These are phyloP conservation scores for Lophium mytilinum DNA, from an alignment of 495 filamentous ascomycete species.

Conservation along the genomic window DNA sequence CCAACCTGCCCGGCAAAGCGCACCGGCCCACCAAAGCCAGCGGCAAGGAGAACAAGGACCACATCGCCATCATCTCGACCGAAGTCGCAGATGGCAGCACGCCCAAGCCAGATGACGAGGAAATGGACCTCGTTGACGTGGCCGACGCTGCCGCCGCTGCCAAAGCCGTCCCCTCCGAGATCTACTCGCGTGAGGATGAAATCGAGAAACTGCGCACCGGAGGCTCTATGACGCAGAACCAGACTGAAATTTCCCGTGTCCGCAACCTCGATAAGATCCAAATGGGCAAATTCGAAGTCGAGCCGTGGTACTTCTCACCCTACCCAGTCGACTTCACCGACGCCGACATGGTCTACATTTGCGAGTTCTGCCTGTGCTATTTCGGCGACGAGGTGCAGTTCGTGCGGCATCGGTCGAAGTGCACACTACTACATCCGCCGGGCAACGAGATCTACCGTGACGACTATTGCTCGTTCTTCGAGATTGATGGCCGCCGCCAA, in stretches of 20 bases:
- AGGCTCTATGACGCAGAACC: slow-evolving; percentile 97
- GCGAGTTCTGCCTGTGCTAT: slow-evolving; percentile 94
- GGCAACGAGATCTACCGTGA: slow-evolving; percentile 98
- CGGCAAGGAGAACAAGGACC: slow-evolving; percentile 54
- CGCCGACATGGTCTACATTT: slow-evolving; percentile 85
- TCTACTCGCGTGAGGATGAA: slow-evolving; percentile 81
- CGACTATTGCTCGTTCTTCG: slow-evolving; percentile 88
- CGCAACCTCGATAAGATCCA: slow-evolving; percentile 87
- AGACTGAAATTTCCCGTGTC: slow-evolving; percentile 91
- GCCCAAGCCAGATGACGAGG: slow-evolving; percentile 52
- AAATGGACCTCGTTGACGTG: slow-evolving; percentile 55
- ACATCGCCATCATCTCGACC: slow-evolving; percentile 45
- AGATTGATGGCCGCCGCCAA: slow-evolving; percentile 93
- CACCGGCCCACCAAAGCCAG: slow-evolving; percentile 49
- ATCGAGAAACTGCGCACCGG: slow-evolving; percentile 89
- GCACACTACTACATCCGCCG: slow-evolving; percentile 83
- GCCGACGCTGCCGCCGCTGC: slow-evolving; percentile 50
- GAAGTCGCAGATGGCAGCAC: slow-evolving; percentile 40
- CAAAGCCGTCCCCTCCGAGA: slow-evolving; percentile 41
- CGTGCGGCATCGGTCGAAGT: slow-evolving; percentile 77
- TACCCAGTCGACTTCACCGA: slow-evolving; percentile 85
- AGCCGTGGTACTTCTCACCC: slow-evolving; percentile 98
- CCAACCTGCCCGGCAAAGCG: slow-evolving; percentile 45
- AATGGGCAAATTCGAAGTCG: slow-evolving; percentile 85
- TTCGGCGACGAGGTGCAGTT: slow-evolving; percentile 74